Evolutionary conservation across 192 early-diverging fungal genomes (phyloP), one percentile per base, ranked within the genome.

Genomic region (Coemansia sp.): DNA sequence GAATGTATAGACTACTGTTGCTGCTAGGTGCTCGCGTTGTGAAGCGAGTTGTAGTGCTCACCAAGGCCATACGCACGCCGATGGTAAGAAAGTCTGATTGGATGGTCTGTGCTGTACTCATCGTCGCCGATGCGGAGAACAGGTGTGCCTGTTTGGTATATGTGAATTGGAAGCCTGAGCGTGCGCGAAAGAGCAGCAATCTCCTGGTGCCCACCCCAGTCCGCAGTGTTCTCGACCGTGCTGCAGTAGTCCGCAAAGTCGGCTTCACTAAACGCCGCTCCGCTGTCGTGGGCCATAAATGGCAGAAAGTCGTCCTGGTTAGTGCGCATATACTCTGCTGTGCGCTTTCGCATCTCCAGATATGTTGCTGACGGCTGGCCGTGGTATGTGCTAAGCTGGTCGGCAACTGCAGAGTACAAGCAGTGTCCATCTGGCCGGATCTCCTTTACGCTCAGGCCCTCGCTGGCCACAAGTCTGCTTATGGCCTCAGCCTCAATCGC

Each of bases 201-300:
- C 85, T 99, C 97, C 16, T 90, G 84, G 63, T 99, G 91, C 9
- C 97, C 95, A 69, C 97, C 97, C 97, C 97, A 99, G 5, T 87
- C 85, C 1, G 95, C 92, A 0, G 94, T 93, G 17, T 71, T 68
- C 68, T 93, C 93, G 16, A 98, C 76, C 37, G 87, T 86, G 67
- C 88, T 63, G 75, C 95, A 97, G 66, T 97, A 93, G 20, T 74
- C 64, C 44, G 79, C 76, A 85, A 89, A 95, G 65, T 94, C 89
- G 19, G 88, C 83, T 53, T 81, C 69, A 46, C 69, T 84, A 50
- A 87, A 88, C 83, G 91, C 87, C 67, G 93, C 91, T 10, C 95
- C 97, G n/a, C 86, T 77, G 20, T 95, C 86, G 55, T 87, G 90
- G 14, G 87, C 81, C 65, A 96, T 80, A 65, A 96, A 98, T 11